These are phyloP conservation scores for Chamaecrista fasciculata DNA, from an alignment of 306 rosid genomes.

Conservation along the genomic window DNA sequence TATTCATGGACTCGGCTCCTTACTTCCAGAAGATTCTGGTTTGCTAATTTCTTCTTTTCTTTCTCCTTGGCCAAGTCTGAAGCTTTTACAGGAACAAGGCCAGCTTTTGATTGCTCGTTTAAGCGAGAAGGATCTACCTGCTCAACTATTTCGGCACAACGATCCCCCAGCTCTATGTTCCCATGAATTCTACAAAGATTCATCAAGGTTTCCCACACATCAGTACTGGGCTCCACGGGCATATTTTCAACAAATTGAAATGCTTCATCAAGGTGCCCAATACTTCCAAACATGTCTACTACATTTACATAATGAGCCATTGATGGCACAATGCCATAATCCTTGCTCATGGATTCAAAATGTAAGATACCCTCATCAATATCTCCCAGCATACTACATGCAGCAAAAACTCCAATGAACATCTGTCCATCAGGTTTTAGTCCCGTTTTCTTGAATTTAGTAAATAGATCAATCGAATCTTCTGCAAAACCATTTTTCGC, in stretches of 20 bases:
- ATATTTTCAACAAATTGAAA: conserved; percentile 69
- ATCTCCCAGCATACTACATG: conserved; percentile 65
- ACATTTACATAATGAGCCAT: conserved; percentile 57
- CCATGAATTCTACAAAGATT: conserved; percentile 79
- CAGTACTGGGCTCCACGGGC: conserved; percentile 59
- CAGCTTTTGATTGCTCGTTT: conserved; percentile 63
- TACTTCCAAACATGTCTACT: conserved; percentile 77
- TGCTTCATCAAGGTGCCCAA: conserved; percentile 73
- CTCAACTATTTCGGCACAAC: conserved; percentile 70
- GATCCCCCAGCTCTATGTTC: conserved; percentile 61
- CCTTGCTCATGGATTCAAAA: conserved; percentile 62
- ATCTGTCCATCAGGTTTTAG: conserved; percentile 67
- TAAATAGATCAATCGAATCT: conserved; percentile 71
- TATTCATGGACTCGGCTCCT: conserved; percentile 81
- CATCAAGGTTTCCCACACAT: conserved; percentile 77
- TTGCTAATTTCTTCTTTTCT: conserved; percentile 54
- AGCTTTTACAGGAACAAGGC: conserved; percentile 61
- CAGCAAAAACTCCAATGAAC: conserved; percentile 61
- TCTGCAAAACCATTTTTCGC: conserved; percentile 68
- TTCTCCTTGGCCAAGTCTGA: conserved; percentile 55
- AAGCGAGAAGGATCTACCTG: conserved; percentile 57
- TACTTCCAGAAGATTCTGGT: conserved; percentile 60
- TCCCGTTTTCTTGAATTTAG: conserved; percentile 59
- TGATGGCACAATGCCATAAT: conserved; percentile 61
- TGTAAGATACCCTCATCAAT: conserved; percentile 66